A percentile compares a stretch with the other conserved stretches of the same genome.
Evolutionary conservation across 768 basidiomycete genomes (phyloP).

Genomic region (Coprinopsis cinerea): DNA sequence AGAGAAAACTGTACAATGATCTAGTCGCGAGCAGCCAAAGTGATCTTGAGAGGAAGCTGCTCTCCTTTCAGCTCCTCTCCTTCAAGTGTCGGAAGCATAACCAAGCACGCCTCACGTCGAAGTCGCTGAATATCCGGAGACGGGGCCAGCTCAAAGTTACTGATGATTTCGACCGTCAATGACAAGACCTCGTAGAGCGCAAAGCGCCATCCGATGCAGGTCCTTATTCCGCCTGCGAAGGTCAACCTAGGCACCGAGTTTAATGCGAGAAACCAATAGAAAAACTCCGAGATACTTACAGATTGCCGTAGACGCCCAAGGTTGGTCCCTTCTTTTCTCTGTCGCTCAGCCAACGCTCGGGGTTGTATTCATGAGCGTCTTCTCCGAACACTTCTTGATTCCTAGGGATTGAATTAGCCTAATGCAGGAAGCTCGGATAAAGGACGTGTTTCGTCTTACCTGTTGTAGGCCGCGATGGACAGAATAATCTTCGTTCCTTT

Average conservation of each 20-base stretch:
- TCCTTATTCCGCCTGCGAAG: constrained; percentile 41
- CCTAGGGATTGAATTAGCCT: constrained; percentile 15
- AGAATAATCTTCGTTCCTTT: constrained; percentile 44
- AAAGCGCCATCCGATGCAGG: constrained; percentile 48
- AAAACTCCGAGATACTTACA: constrained; percentile 25
- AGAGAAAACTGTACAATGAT: neutral
- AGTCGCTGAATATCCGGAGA: constrained; percentile 35
- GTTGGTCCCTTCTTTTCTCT: constrained; percentile 36
- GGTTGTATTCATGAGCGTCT: constrained; percentile 41
- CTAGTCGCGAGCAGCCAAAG: constrained; percentile 31
- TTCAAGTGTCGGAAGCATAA: constrained; percentile 43
- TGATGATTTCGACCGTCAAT: constrained; percentile 52
- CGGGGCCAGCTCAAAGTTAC: constrained; percentile 50
- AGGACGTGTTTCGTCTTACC: constrained; percentile 27
- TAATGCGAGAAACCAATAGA: neutral
- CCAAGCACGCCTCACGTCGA: constrained; percentile 39
- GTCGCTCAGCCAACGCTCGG: constrained; percentile 41
- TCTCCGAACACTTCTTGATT: constrained; percentile 40
- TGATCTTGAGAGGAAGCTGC: constrained; percentile 37
- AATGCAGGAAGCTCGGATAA: neutral
- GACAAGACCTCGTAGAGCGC: constrained; percentile 52
- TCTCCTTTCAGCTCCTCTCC: constrained; percentile 39
- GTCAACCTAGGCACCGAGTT: constrained; percentile 28
- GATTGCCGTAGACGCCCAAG: constrained; percentile 42
- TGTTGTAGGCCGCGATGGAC: constrained; percentile 50